phyloP scores from a whole-genome alignment of 192 early-diverging fungal species.

The Physocladia obscura region DNA sequence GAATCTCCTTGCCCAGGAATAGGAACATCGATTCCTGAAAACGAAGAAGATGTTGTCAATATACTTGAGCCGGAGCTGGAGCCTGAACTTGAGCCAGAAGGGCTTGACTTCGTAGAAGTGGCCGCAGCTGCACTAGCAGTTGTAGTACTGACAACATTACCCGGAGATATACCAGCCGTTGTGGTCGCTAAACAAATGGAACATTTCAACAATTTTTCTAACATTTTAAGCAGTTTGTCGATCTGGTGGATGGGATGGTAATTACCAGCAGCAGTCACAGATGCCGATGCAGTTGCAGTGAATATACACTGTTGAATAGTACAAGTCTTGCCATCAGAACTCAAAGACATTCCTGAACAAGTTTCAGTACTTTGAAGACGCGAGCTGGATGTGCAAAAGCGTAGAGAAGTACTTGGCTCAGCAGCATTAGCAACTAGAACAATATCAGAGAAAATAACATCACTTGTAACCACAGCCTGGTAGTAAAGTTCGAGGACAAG shows the following conservation, averaged over 20 bases:
- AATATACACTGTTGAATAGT: constrained; percentile 10
- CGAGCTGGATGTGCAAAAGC: constrained; percentile 10
- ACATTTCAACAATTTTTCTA: neutral
- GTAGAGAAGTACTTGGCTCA: neutral
- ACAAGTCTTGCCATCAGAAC: constrained; percentile 1
- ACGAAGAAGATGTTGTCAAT: no score
- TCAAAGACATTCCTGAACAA: constrained; percentile 16
- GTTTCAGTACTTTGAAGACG: constrained; percentile 5
- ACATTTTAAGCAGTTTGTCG: neutral
- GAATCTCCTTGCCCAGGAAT: neutral
- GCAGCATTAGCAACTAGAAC: neutral
- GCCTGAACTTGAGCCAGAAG: no score
- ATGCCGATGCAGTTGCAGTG: constrained; percentile 4
- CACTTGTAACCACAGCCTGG: neutral
- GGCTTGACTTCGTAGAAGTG: no score
- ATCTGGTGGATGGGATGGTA: neutral
- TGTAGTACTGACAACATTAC: no score
- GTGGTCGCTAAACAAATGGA: neutral
- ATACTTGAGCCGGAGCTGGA: no score
- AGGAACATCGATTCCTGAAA: neutral
- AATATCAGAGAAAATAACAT: constrained; percentile 6
- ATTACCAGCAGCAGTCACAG: neutral
- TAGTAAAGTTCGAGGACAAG: constrained; percentile 24
- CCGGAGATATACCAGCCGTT: neutral
- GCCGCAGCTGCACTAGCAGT: no score